phyloP scores from a whole-genome alignment of 2,329 filamentous ascomycete species.

The Colletotrichum sp. region DNA sequence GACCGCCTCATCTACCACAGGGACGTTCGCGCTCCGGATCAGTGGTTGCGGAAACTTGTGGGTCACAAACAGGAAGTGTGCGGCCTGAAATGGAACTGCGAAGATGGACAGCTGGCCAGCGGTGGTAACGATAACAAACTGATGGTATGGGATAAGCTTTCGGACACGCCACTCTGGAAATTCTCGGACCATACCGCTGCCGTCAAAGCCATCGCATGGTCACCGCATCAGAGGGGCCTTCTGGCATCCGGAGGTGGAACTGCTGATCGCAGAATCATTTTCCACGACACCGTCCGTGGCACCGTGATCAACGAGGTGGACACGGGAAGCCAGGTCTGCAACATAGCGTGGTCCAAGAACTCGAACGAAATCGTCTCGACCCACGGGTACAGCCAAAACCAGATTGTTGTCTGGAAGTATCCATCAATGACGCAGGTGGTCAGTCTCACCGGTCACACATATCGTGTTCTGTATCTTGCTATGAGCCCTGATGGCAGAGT shows the following conservation, averaged over 20 bases:
- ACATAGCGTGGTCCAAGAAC: conserved; percentile 95
- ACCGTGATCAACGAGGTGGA: conserved; percentile 85
- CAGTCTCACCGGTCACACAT: conserved; percentile 94
- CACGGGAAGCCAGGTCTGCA: conserved; percentile 98
- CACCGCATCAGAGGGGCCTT: conserved; percentile 90
- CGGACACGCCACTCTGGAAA: conserved; percentile 89
- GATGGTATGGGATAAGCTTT: conserved; percentile 97
- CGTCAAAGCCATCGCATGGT: conserved; percentile 98
- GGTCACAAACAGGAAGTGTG: conserved; percentile 99
- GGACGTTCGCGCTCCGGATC: conserved; percentile 90
- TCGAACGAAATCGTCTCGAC: conserved; percentile 97
- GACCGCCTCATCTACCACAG: conserved; percentile 95
- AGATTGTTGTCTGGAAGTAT: conserved; percentile 99
- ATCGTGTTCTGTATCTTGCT: conserved; percentile 91
- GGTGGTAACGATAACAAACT: conserved; percentile 99
- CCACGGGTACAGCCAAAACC: conserved; percentile 96
- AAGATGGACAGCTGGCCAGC: conserved; percentile 92
- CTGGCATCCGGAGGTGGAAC: conserved; percentile 97
- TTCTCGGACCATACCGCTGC: conserved; percentile 95
- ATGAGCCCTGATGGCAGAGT: conserved; percentile 97
- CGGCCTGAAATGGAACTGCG: conserved; percentile 94
- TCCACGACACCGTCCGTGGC: conserved; percentile 93
- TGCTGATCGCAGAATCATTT: conserved; percentile 94
- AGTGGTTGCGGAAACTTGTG: conserved; percentile 84
- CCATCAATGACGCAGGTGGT: conserved; percentile 97